Base-by-base conservation (phyloP, 371 early-diverging fungal species). In the Mortierella sp. region DNA sequence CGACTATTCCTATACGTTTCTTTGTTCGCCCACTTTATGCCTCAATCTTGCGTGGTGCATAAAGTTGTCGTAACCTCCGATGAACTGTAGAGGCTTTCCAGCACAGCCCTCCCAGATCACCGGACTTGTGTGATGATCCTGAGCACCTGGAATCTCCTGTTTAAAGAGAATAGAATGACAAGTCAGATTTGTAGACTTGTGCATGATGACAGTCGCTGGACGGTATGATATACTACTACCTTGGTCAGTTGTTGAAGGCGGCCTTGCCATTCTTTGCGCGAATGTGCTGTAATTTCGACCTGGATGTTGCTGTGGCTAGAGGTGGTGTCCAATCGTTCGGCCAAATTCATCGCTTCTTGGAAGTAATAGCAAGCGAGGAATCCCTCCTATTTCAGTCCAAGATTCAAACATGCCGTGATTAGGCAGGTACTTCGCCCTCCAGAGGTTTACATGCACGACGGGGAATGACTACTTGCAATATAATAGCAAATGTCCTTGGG, bases 401-500 rank as follows among this genome's bases (percentile, higher is more conserved):
- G 7, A 11, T 34, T 14, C 7, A 34, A 34, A 34, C 37, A 34
- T 11, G 14, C 11, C 11, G 11, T 11, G 11, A 34, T 34, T 34
- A 34, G 4, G 11, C 23, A n/a, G 46, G 19, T 41, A 23, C 12
- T 34, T 34, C 3, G 37, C 14, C 2, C 14, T 28, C 24, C 43
- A 21, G 39, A 30, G 41, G 15, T 6, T 11, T 11, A 17, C 23
- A 27, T 44, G n/a, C 46, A 26, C 24, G 21, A 7, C 15, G 21
- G 47, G 2, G 15, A 34, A 8, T 9, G 2, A 15, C 4, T 17
- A 19, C 50, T 12, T 54, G 46, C 73, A 37, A 72, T 66, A 27
- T 66, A 61, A 39, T 72, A 72, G 58, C 73, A 72, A 53, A 66
- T 63, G 12, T 73, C 75, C 56, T 73, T 73, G n/a, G 68, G 68